Evolutionary conservation across 768 basidiomycete species (phyloP).

Genomic region (Amyloporia xantha): DNA sequence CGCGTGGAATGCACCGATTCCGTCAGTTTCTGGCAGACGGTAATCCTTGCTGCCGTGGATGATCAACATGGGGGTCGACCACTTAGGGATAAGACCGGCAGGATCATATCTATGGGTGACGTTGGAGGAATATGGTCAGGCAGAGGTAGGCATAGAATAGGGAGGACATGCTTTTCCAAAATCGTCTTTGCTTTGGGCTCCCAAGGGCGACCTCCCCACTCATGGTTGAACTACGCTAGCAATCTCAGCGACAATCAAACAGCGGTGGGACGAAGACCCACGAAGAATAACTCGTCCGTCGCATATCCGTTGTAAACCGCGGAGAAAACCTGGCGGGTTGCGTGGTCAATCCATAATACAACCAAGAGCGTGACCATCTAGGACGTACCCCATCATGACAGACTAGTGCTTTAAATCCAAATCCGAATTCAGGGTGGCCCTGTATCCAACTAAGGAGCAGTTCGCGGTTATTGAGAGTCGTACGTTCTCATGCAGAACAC

Average conservation of each 20-base stretch:
- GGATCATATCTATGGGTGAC: slow-evolving; percentile 56
- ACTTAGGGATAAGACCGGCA: slow-evolving; percentile 72
- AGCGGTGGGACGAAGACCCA: slow-evolving; percentile 30
- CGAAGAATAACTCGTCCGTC: slow-evolving; percentile 91
- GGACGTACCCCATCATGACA: slow-evolving; percentile 81
- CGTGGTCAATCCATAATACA: not conserved
- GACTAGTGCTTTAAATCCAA: slow-evolving; percentile 86
- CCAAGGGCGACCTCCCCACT: slow-evolving; percentile 83
- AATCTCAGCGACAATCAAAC: not conserved
- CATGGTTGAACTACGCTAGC: slow-evolving; percentile 65
- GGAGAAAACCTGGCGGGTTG: slow-evolving; percentile 68
- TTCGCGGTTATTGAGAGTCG: slow-evolving; percentile 4
- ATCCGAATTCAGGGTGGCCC: slow-evolving; percentile 83
- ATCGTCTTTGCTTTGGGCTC: slow-evolving; percentile 47
- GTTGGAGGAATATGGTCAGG: not conserved
- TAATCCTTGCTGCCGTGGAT: slow-evolving; percentile 90
- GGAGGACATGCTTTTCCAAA: slow-evolving; percentile 44
- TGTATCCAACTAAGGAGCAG: slow-evolving; percentile 74
- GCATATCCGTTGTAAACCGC: slow-evolving; percentile 74
- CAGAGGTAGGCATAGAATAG: not conserved
- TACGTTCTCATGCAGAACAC: slow-evolving; percentile 14
- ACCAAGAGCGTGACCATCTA: slow-evolving; percentile 1
- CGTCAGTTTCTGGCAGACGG: slow-evolving; percentile 78
- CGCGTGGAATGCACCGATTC: slow-evolving; percentile 80
- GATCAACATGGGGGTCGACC: slow-evolving; percentile 79